phyloP scores from a whole-genome alignment of 75 land plant species.

The Larix kaempferi region DNA sequence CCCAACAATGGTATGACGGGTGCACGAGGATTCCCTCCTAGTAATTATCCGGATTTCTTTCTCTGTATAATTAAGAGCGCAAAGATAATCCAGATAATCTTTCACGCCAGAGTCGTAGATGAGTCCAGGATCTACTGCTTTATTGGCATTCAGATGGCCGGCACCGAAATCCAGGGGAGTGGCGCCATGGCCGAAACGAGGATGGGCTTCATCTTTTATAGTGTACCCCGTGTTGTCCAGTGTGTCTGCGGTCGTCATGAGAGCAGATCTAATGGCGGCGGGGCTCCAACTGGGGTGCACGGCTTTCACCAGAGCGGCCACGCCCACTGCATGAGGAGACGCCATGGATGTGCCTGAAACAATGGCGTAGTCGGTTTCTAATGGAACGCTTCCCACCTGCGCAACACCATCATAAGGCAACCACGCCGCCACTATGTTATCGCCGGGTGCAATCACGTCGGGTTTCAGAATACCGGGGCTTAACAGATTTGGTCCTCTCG shows the following conservation, averaged over 20 bases:
- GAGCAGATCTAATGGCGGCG: constrained; percentile 24
- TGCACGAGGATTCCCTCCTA: background rate
- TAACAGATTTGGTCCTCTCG: constrained; percentile 24
- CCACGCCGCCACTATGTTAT: constrained; percentile 32
- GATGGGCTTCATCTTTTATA: background rate
- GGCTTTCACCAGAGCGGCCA: constrained; percentile 22
- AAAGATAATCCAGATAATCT: constrained; percentile 73
- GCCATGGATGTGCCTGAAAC: constrained; percentile 41
- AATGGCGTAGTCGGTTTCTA: constrained; percentile 21
- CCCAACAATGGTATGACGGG: background rate
- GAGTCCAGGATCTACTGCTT: background rate
- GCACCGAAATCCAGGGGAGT: background rate
- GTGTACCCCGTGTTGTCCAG: background rate
- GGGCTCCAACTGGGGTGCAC: constrained; percentile 26
- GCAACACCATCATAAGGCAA: constrained; percentile 9
- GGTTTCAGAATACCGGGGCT: constrained; percentile 32
- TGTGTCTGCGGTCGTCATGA: constrained; percentile 26
- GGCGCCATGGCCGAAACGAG: background rate
- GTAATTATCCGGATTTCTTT: background rate
- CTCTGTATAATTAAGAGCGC: constrained; percentile 56
- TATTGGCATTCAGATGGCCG: background rate
- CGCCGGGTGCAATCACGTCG: constrained; percentile 29
- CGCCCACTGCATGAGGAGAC: constrained; percentile 26
- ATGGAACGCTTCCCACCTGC: background rate
- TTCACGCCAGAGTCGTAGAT: constrained; percentile 50